Conservation (phyloP, 352 stramenopile genomes). For the Heterotrichella gracilis region DNA sequence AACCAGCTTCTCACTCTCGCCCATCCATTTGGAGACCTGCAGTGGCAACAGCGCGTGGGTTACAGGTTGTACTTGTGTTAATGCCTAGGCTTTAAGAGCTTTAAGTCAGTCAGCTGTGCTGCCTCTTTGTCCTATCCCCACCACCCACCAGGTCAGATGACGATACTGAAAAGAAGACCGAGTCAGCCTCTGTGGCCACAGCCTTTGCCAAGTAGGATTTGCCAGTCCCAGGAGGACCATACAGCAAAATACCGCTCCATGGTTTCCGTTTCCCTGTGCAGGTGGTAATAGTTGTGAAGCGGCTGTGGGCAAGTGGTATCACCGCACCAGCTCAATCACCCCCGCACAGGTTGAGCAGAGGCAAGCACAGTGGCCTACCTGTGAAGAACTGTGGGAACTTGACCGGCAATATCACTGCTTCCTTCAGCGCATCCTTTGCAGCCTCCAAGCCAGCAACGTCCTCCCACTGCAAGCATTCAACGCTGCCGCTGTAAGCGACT, state of each 20-base stretch:
- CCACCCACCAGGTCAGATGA: slow-evolving; percentile 82
- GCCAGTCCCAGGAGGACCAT: slow-evolving; percentile 51
- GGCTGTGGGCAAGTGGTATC: too few species aligned
- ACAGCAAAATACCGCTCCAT: slow-evolving; percentile 63
- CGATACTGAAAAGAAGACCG: slow-evolving; percentile 83
- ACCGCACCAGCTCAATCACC: too few species aligned
- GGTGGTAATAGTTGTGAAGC: too few species aligned
- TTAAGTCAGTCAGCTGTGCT: too few species aligned
- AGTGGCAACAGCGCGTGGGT: too few species aligned
- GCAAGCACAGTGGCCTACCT: too few species aligned
- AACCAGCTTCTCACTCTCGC: slow-evolving; percentile 61
- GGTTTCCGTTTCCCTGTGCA: slow-evolving; percentile 32
- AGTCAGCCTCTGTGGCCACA: slow-evolving; percentile 87
- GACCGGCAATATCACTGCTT: slow-evolving; percentile 75
- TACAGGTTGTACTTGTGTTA: too few species aligned
- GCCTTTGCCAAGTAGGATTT: slow-evolving; percentile 85
- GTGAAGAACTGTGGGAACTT: slow-evolving; percentile 86
- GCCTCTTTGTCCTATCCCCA: too few species aligned
- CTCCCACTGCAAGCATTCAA: slow-evolving; percentile 33
- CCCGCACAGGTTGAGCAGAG: too few species aligned
- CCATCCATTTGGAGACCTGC: slow-evolving; percentile 93
- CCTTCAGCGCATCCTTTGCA: slow-evolving; percentile 87
- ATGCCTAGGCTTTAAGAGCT: too few species aligned
- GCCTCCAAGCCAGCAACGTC: slow-evolving; percentile 77
- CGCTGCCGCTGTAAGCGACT: neutral